Conservation (phyloP, 345 rosid genomes). For the Orychophragmus violaceus region DNA sequence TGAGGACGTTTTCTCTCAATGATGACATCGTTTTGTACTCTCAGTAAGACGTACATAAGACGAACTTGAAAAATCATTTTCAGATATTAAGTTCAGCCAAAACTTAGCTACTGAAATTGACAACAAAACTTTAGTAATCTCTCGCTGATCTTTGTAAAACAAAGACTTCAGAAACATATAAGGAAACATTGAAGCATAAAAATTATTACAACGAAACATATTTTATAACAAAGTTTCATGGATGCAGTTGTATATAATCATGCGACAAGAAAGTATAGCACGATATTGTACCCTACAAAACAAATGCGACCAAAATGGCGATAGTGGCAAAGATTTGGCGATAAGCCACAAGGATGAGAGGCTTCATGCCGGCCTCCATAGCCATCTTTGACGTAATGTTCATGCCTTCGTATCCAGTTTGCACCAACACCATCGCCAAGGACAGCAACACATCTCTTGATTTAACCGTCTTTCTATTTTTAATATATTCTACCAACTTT, state of each 20-base stretch:
- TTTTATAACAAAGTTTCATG: background rate
- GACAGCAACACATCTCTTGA: slow-evolving; percentile 48
- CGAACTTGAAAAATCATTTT: slow-evolving; percentile 2
- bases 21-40: slow-evolving; percentile 5
- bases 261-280: slow-evolving; percentile 55
- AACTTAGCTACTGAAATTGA: background rate
- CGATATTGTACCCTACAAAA: too few species aligned
- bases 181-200: background rate
- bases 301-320: slow-evolving; percentile 51
- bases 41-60: background rate
- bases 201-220: background rate
- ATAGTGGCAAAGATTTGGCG: slow-evolving; percentile 76
- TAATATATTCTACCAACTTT: slow-evolving; percentile 3
- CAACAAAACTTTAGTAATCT: background rate
- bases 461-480: slow-evolving; percentile 27
- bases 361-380: slow-evolving; percentile 80
- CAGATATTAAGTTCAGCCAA: background rate
- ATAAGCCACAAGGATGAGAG: slow-evolving; percentile 71
- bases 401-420: slow-evolving; percentile 77
- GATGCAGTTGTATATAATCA: background rate
- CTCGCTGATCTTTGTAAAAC: background rate
- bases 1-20: too few species aligned
- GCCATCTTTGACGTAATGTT: slow-evolving; percentile 81
- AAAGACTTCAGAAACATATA: background rate
- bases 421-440: slow-evolving; percentile 70